Evolutionary conservation across 768 basidiomycete genomes (phyloP).

Genomic region (Tulasnella sp.): DNA sequence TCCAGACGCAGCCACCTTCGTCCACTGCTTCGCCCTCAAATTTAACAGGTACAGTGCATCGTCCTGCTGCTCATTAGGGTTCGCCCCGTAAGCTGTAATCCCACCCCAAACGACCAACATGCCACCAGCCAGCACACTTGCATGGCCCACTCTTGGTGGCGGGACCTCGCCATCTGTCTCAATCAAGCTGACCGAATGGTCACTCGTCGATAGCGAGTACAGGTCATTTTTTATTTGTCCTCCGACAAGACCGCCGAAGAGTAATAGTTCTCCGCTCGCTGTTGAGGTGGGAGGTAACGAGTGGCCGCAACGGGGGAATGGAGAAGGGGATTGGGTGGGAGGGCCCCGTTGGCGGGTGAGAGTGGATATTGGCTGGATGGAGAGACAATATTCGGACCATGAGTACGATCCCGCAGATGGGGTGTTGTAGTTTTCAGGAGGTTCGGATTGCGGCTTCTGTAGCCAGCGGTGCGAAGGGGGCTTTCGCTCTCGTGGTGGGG

Average conservation of each 20-base stretch:
- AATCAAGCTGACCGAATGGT: conserved; percentile 76
- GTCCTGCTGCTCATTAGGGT: conserved; percentile 53
- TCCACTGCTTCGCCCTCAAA: too few relatives aligned
- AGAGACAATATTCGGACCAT: conserved; percentile 77
- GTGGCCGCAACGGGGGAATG: conserved; percentile 96
- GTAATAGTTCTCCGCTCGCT: conserved; percentile 82
- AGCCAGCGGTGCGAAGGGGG: too few relatives aligned
- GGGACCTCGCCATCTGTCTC: conserved; percentile 90
- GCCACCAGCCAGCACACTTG: conserved; percentile 84
- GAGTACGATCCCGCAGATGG: conserved; percentile 57
- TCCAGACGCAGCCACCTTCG: too few relatives aligned
- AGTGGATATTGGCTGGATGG: conserved; percentile 67
- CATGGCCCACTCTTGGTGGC: conserved; percentile 89
- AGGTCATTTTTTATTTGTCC: conserved; percentile 91
- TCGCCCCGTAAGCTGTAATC: conserved; percentile 39
- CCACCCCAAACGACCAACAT: conserved; percentile 86
- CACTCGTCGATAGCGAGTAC: conserved; percentile 79
- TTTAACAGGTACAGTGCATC: too few relatives aligned
- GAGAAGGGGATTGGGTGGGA: conserved; percentile 74
- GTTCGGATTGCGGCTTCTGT: too few relatives aligned
- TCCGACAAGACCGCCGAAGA: conserved; percentile 95
- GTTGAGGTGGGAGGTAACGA: conserved; percentile 81
- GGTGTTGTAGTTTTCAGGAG: too few relatives aligned
- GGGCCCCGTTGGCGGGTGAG: conserved; percentile 65
- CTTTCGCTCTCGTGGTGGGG: too few relatives aligned